These are phyloP conservation scores for Boletus pseudo-olivaceus DNA, from an alignment of 768 basidiomycete species.

Conservation along the genomic window DNA sequence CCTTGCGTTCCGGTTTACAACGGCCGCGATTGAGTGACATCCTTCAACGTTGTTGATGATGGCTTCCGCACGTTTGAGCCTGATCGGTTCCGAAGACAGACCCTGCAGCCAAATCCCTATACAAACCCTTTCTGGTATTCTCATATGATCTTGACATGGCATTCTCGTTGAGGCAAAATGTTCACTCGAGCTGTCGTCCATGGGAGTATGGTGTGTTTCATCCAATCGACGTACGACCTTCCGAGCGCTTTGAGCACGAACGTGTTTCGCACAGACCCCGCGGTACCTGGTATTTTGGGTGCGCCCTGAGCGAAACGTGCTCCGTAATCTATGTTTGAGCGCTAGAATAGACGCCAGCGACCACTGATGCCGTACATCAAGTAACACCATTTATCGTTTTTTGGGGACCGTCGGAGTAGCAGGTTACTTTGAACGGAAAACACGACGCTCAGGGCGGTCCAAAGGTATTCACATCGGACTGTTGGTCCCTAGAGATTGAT, in stretches of 20 bases:
- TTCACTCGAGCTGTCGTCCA: background rate
- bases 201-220: background rate
- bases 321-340: background rate
- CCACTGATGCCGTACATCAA: too few species aligned
- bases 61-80: too few species aligned
- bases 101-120: background rate
- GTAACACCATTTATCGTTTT: background rate
- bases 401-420: background rate
- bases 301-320: background rate
- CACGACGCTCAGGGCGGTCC: background rate
- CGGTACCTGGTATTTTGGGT: background rate
- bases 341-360: background rate
- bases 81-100: background rate
- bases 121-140: background rate
- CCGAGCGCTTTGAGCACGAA: constrained; percentile 2
- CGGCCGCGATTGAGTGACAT: background rate
- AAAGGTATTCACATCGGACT: background rate
- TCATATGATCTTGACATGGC: background rate
- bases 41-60: background rate
- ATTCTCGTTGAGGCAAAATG: background rate
- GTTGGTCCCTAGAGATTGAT: background rate
- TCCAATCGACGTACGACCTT: background rate
- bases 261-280: constrained; percentile 2
- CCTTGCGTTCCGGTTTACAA: background rate
- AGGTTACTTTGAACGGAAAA: background rate